These are phyloP conservation scores for Trichoderma sp. DNA, from an alignment of 2,329 filamentous ascomycete genomes.

Conservation along the genomic window DNA sequence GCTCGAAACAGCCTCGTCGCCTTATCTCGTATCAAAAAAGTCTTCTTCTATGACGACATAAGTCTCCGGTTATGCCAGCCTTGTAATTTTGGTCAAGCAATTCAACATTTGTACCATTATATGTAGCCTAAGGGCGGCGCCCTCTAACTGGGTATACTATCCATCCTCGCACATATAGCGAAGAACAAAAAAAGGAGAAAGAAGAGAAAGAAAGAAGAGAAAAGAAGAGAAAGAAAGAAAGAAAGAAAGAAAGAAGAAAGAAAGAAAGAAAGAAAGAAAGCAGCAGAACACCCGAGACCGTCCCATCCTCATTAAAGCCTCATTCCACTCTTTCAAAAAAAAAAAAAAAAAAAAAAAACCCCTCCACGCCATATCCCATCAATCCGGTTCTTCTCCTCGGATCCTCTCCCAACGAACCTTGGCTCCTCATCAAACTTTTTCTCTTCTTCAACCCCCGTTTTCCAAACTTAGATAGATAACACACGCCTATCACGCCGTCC, in stretches of 20 bases:
- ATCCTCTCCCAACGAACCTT: no score
- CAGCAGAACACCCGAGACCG: neutral
- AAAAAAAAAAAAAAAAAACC: no score
- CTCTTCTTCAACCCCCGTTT: neutral
- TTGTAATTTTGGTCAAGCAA: neutral
- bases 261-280: neutral
- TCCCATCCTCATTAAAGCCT: neutral
- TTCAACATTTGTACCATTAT: neutral
- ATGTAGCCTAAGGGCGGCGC: neutral
- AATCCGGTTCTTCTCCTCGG: no score
- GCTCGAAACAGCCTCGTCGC: neutral
- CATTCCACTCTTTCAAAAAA: no score
- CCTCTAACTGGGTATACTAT: slow-evolving; percentile 13
- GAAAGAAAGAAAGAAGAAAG: no score
- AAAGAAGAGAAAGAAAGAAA: no score
- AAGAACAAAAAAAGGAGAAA: neutral
- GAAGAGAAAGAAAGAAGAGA: neutral
- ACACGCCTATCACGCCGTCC: neutral
- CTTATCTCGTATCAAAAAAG: neutral
- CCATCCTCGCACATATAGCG: slow-evolving; percentile 1
- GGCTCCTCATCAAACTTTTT: neutral
- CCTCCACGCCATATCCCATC: neutral
- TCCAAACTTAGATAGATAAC: neutral
- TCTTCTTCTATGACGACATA: no score
- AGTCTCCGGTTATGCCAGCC: neutral